These are phyloP conservation scores for Umbelopsis sp. DNA, from an alignment of 192 early-diverging fungal genomes.

Conservation along the genomic window DNA sequence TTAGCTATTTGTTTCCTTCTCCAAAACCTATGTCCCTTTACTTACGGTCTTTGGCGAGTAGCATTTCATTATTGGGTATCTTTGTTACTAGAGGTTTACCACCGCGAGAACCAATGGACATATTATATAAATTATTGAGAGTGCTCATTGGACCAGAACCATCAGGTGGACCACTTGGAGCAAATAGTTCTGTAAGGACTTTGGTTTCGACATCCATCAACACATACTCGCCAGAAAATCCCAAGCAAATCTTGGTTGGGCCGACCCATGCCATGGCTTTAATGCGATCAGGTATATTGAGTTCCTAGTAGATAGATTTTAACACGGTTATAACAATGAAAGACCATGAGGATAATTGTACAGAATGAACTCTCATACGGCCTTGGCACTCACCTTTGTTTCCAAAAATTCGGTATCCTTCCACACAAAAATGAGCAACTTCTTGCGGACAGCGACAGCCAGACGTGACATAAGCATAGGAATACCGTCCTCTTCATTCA, in stretches of 20 bases:
- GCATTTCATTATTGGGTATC: constrained; percentile 64
- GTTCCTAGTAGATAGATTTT: constrained; percentile 52
- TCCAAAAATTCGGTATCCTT: constrained; percentile 71
- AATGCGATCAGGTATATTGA: constrained; percentile 69
- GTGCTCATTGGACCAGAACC: constrained; percentile 45
- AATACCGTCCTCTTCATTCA: constrained; percentile 56
- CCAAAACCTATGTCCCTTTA: not conserved
- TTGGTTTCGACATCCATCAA: constrained; percentile 62
- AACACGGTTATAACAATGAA: not conserved
- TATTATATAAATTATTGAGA: constrained; percentile 46
- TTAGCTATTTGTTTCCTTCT: no score
- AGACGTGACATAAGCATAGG: constrained; percentile 72
- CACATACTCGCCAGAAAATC: constrained; percentile 62
- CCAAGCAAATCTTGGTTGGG: constrained; percentile 64
- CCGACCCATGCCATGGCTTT: constrained; percentile 79
- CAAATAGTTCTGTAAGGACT: constrained; percentile 56
- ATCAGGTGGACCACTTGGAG: constrained; percentile 38
- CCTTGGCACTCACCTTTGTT: constrained; percentile 45
- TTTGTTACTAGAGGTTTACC: constrained; percentile 63
- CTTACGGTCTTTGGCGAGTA: constrained; percentile 64
- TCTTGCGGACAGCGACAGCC: constrained; percentile 72
- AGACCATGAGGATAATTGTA: not conserved
- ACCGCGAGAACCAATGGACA: constrained; percentile 50
- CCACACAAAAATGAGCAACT: constrained; percentile 75
- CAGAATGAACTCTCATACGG: not conserved